Evolutionary conservation across 352 stramenopile genomes (phyloP).

Genomic region (Phytophthora citricola): DNA sequence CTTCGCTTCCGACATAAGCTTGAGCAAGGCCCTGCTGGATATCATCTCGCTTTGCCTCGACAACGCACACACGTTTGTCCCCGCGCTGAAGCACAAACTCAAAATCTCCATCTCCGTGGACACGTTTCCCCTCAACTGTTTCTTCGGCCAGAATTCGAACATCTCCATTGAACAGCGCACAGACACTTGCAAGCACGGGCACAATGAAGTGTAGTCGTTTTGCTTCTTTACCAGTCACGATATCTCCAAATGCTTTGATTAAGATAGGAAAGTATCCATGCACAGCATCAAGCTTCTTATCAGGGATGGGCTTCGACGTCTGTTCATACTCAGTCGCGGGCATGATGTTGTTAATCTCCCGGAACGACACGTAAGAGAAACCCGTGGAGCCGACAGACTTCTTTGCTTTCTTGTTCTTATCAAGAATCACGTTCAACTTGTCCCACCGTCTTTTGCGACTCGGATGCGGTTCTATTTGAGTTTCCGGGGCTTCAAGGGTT

Average conservation of each 20-base stretch:
- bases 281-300: slow-evolving; percentile 28
- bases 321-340: slow-evolving; percentile 16
- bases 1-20: slow-evolving; percentile 37
- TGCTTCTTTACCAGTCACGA: background rate
- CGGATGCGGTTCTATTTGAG: slow-evolving; percentile 1
- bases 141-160: slow-evolving; percentile 32
- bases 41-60: slow-evolving; percentile 35
- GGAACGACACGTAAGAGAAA: slow-evolving; percentile 33
- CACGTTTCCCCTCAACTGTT: slow-evolving; percentile 34
- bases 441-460: slow-evolving; percentile 28
- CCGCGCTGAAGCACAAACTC: slow-evolving; percentile 37
- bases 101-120: slow-evolving; percentile 32
- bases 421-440: slow-evolving; percentile 27
- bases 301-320: slow-evolving; percentile 22
- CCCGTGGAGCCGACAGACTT: slow-evolving; percentile 9
- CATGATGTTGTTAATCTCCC: slow-evolving; percentile 24
- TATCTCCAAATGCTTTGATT: slow-evolving; percentile 20
- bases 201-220: slow-evolving; percentile 36
- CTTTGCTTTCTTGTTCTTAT: slow-evolving; percentile 31
- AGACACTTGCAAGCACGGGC: slow-evolving; percentile 32
- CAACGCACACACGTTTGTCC: slow-evolving; percentile 33
- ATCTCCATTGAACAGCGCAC: slow-evolving; percentile 30
- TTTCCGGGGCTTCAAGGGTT: background rate
- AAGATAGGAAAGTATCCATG: slow-evolving; percentile 30
- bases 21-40: slow-evolving; percentile 32